Conservation (phyloP, 2,329 filamentous ascomycete genomes). For the Aureobasidium sp. region DNA sequence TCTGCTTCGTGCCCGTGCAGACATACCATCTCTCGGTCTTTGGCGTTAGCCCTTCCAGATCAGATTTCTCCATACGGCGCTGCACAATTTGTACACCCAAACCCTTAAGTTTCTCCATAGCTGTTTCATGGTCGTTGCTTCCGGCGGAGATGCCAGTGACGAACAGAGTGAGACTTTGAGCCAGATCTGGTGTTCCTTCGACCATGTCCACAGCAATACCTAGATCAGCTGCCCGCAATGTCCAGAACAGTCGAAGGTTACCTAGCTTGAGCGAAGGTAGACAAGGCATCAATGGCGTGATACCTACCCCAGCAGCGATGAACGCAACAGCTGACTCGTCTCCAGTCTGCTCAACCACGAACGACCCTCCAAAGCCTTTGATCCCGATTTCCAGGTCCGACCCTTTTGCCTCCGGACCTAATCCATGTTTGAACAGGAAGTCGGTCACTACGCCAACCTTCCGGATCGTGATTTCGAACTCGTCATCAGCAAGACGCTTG, state of each 20-base stretch:
- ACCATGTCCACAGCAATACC: slow-evolving; percentile 55
- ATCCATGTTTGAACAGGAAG: slow-evolving; percentile 46
- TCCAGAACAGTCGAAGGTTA: slow-evolving; percentile 58
- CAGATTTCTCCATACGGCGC: slow-evolving; percentile 39
- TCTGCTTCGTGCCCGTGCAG: slow-evolving; percentile 46
- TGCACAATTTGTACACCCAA: slow-evolving; percentile 28
- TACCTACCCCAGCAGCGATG: slow-evolving; percentile 71
- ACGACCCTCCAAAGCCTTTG: slow-evolving; percentile 64
- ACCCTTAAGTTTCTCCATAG: slow-evolving; percentile 34
- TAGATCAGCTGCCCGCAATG: slow-evolving; percentile 52
- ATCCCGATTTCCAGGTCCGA: slow-evolving; percentile 59
- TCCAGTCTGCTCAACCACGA: slow-evolving; percentile 29
- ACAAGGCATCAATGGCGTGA: slow-evolving; percentile 64
- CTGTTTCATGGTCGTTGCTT: slow-evolving; percentile 19
- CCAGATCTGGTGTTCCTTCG: slow-evolving; percentile 43
- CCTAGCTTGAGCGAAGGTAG: slow-evolving; percentile 29
- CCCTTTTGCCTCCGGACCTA: slow-evolving; percentile 5
- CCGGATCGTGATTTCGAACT: slow-evolving; percentile 65
- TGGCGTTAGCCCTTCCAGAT: slow-evolving; percentile 32
- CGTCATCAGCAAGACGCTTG: slow-evolving; percentile 24
- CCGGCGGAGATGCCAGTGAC: slow-evolving; percentile 44
- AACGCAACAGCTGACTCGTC: slow-evolving; percentile 45
- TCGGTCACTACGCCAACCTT: slow-evolving; percentile 61
- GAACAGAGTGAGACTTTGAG: slow-evolving; percentile 49
- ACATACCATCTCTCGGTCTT: slow-evolving; percentile 47